Percentiles rank a stretch among this genome's conserved stretches.
phyloP scores from a whole-genome alignment of 305 asterid species.

The Fraxinus angustifolia region DNA sequence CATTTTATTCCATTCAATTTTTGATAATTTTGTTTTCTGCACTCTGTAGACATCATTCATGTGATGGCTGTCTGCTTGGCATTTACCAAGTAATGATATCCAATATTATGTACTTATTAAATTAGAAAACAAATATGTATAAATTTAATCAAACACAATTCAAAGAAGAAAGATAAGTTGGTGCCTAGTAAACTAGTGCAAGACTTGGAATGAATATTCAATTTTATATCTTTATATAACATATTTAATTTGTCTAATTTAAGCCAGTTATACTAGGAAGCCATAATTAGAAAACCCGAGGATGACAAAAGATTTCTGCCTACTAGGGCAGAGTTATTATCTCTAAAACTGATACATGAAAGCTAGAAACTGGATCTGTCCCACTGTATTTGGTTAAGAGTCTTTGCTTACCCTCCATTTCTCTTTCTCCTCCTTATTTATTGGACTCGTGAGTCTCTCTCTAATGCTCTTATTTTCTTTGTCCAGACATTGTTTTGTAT shows the following conservation, averaged over 20 bases:
- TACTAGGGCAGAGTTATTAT: slow-evolving; percentile 1
- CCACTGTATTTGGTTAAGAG: neutral
- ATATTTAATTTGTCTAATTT: neutral
- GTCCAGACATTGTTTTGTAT: slow-evolving; percentile 76
- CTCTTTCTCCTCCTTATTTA: slow-evolving; percentile 12
- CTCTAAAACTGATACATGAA: slow-evolving; percentile 8
- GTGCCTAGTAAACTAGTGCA: neutral
- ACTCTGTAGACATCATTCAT: too few relatives aligned
- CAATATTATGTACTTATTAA: neutral
- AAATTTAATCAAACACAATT: neutral
- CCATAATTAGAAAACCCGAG: slow-evolving; percentile 14
- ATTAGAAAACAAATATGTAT: neutral
- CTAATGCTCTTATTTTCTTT: slow-evolving; percentile 24
- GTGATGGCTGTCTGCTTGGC: neutral
- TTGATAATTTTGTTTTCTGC: neutral
- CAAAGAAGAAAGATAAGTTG: neutral
- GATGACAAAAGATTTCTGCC: slow-evolving; percentile 12
- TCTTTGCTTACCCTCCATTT: neutral
- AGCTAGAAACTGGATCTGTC: neutral
- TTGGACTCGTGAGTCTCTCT: slow-evolving; percentile 13
- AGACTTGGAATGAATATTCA: neutral
- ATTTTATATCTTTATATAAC: neutral
- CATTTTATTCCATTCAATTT: neutral
- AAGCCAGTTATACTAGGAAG: neutral
- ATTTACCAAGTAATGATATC: neutral